Evolutionary conservation across 2,329 filamentous ascomycete species (phyloP).

Genomic region (Teratosphaeriaceae sp.): DNA sequence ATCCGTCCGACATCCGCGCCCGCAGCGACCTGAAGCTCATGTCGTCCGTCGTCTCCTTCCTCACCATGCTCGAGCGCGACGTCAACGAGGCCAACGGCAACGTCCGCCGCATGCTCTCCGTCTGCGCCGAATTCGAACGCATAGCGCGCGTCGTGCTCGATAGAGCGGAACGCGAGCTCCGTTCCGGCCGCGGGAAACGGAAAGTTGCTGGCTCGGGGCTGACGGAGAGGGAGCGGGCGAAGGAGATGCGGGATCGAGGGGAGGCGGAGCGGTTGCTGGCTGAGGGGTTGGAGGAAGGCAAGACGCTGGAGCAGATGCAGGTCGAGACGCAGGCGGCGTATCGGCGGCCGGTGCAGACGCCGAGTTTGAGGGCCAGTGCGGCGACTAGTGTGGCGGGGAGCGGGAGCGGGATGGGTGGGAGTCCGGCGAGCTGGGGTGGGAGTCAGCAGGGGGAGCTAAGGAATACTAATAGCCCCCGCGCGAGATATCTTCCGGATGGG

Average conservation of each 20-base stretch:
- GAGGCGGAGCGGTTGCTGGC: slow-evolving; percentile 15
- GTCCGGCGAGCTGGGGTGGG: slow-evolving; percentile 23
- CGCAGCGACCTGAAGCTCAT: slow-evolving; percentile 86
- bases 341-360: slow-evolving; percentile 26
- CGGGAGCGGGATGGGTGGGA: no score
- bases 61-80: slow-evolving; percentile 82
- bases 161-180: slow-evolving; percentile 78
- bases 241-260: slow-evolving; percentile 20
- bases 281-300: slow-evolving; percentile 25
- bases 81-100: slow-evolving; percentile 57
- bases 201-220: slow-evolving; percentile 47
- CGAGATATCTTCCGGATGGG: no score
- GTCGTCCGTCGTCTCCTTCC: slow-evolving; percentile 85
- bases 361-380: slow-evolving; percentile 17
- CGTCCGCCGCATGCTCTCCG: slow-evolving; percentile 85
- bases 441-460: slow-evolving; percentile 16
- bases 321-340: slow-evolving; percentile 29
- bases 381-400: slow-evolving; percentile 9
- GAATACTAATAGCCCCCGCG: no score
- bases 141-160: slow-evolving; percentile 89
- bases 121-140: slow-evolving; percentile 94
- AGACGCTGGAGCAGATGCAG: slow-evolving; percentile 30
- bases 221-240: slow-evolving; percentile 43
- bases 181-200: slow-evolving; percentile 67
- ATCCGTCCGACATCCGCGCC: slow-evolving; percentile 81